Conservation (phyloP, 1,284 basidiomycete genomes). For the Apiotrichum veenhuisii region DNA sequence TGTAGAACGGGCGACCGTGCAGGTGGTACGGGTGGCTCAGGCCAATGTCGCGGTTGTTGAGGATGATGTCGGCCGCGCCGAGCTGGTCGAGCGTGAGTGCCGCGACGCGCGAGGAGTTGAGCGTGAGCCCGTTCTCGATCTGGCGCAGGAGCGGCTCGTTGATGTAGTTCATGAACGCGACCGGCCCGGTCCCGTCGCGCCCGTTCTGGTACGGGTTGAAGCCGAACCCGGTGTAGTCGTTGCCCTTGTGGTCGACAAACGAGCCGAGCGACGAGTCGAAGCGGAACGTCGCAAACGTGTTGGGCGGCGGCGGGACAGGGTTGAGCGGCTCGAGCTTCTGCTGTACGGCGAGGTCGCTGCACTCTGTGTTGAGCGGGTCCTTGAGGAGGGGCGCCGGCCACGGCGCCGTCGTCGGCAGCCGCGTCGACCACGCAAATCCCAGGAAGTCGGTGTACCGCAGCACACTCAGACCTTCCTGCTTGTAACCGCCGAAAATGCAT, state of each 20-base stretch:
- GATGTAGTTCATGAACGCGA: constrained; percentile 25
- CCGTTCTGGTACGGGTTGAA: constrained; percentile 18
- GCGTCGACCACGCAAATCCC: background rate
- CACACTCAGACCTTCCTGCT: constrained; percentile 10
- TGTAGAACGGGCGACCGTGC: constrained; percentile 30
- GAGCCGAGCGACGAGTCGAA: constrained; percentile 26
- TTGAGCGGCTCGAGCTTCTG: constrained; percentile 27
- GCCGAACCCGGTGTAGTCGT: constrained; percentile 18
- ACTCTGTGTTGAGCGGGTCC: constrained; percentile 6
- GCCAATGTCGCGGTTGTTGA: constrained; percentile 33
- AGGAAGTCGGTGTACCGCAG: constrained; percentile 25
- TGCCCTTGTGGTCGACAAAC: constrained; percentile 17
- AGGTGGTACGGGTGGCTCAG: constrained; percentile 46
- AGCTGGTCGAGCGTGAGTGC: constrained; percentile 26
- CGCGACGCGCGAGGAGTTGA: constrained; percentile 5
- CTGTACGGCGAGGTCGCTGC: constrained; percentile 27
- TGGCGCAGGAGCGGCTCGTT: background rate
- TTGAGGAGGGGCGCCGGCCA: background rate
- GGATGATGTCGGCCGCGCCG: constrained; percentile 27
- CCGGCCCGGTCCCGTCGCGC: constrained; percentile 27
- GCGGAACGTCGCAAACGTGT: constrained; percentile 17
- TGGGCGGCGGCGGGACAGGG: constrained; percentile 18
- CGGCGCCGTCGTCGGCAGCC: background rate
- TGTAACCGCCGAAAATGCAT: constrained; percentile 1
- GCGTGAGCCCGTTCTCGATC: background rate